These are phyloP conservation scores for Zalaria obscura DNA, from an alignment of 2,329 filamentous ascomycete genomes.

Conservation along the genomic window DNA sequence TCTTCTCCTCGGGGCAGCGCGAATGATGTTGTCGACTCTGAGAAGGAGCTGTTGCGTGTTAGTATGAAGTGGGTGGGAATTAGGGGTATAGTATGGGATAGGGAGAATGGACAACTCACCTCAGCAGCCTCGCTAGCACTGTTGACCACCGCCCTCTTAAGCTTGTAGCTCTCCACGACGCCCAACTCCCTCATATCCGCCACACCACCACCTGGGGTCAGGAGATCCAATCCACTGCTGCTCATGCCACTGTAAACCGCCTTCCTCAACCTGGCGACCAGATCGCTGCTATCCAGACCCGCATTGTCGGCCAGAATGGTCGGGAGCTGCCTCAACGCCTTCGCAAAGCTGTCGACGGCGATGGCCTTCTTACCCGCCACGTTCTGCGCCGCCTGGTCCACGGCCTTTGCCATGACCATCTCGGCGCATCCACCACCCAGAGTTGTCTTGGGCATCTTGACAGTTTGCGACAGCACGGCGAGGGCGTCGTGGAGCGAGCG, in stretches of 20 bases:
- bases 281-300: conserved; percentile 85
- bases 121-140: conserved; percentile 94
- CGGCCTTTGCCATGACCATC: conserved; percentile 98
- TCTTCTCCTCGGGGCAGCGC: conserved; percentile 71
- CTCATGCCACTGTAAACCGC: conserved; percentile 91
- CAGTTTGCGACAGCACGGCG: conserved; percentile 90
- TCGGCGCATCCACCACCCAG: conserved; percentile 92
- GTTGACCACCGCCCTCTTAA: conserved; percentile 95
- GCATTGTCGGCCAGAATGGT: conserved; percentile 97
- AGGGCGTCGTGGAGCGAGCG: conserved; percentile 91
- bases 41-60: conserved; percentile 54
- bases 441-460: conserved; percentile 85
- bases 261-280: conserved; percentile 82
- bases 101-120: conserved; percentile 38
- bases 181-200: conserved; percentile 91
- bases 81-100: background rate
- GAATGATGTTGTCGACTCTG: conserved; percentile 95
- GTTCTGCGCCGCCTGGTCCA: conserved; percentile 83
- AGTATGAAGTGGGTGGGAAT: conserved; percentile 8
- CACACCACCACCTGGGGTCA: conserved; percentile 81
- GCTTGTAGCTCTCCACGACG: conserved; percentile 95
- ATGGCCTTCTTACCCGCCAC: conserved; percentile 94
- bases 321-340: conserved; percentile 79
- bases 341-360: conserved; percentile 79
- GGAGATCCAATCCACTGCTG: conserved; percentile 78